Evolutionary conservation across 768 basidiomycete species (phyloP), one percentile per base, ranked within the genome.

Genomic region (Cystobasidium ongulense): DNA sequence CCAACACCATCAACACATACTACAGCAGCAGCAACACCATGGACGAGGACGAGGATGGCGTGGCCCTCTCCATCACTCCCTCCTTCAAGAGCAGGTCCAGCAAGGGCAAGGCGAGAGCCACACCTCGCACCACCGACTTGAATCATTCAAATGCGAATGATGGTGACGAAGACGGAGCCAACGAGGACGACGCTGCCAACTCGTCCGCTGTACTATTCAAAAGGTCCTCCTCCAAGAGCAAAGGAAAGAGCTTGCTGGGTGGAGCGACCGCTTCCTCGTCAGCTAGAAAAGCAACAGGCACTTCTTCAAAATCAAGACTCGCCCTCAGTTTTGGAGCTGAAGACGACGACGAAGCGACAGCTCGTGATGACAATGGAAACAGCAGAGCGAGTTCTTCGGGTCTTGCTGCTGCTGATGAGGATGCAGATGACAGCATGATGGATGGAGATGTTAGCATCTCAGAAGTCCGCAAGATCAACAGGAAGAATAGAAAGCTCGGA

Each of bases 161-260:
- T n/a, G 39, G 10, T 38, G 29, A 25, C 7, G 36, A 36, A 1
- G 43, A 54, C 52, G 36, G 31, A 4, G 35, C 59, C 33, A 46
- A 70, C 4, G 67, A 41, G 2, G 68, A 54, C 7, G 52, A 33
- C 18, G 68, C 8, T 33, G 68, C 10, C 33, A 36, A 59, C 29
- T 31, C 52, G 1, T 71, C 68, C 13, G 52, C 68, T 27, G 53
- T 71, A 31, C 13, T 71, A 21, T 71, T 71, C 54, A 71, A 71
- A 29, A 31, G 39, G 18, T 29, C 29, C 2, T 46, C 39, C 5
- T 23, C 39, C 3, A 71, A 71, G 35, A 71, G 31, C 29, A 71
- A 71, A 57, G 33, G 52, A 53, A 33, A 57, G 10, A 59, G 50
- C 50, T 54, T 33, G 54, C 54, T 71, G 2, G 68, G 68, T 23